These are phyloP conservation scores for Zymoseptoria pseudotritici DNA, from an alignment of 2,329 filamentous ascomycete genomes.

Conservation along the genomic window DNA sequence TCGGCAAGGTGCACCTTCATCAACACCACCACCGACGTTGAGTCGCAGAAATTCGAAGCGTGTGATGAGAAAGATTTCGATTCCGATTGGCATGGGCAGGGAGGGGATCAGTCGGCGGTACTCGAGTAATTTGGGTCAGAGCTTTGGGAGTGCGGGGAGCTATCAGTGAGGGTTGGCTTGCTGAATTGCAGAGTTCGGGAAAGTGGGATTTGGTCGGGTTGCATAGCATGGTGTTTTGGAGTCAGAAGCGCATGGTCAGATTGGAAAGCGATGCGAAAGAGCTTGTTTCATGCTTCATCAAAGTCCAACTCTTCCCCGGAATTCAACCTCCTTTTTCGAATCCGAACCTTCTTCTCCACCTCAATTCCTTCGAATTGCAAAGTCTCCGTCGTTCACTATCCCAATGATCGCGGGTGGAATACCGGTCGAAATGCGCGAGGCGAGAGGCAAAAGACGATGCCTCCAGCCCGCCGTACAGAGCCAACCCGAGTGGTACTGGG, in stretches of 20 bases:
- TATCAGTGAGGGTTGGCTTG: constrained; percentile 5
- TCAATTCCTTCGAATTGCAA: background rate
- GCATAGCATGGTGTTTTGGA: background rate
- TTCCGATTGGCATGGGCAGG: constrained; percentile 40
- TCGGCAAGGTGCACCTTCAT: background rate
- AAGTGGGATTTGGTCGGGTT: background rate
- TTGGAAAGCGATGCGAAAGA: background rate
- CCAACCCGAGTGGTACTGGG: too few relatives aligned
- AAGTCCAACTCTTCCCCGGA: background rate
- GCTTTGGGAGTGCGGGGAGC: constrained; percentile 25
- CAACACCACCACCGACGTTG: constrained; percentile 2
- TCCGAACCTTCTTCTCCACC: background rate
- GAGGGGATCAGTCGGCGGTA: constrained; percentile 36
- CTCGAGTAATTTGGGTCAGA: constrained; percentile 40
- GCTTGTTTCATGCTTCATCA: background rate
- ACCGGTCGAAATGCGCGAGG: background rate
- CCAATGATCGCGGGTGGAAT: background rate
- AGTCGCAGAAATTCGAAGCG: constrained; percentile 25
- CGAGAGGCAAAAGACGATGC: background rate
- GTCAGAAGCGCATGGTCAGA: background rate
- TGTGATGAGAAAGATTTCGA: constrained; percentile 34
- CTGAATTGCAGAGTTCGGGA: background rate
- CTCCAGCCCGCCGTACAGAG: too few relatives aligned
- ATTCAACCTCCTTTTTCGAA: too few relatives aligned
- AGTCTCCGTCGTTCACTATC: background rate